Base-by-base conservation (phyloP, 148 eudicot species). In the Polygonum maritimum region DNA sequence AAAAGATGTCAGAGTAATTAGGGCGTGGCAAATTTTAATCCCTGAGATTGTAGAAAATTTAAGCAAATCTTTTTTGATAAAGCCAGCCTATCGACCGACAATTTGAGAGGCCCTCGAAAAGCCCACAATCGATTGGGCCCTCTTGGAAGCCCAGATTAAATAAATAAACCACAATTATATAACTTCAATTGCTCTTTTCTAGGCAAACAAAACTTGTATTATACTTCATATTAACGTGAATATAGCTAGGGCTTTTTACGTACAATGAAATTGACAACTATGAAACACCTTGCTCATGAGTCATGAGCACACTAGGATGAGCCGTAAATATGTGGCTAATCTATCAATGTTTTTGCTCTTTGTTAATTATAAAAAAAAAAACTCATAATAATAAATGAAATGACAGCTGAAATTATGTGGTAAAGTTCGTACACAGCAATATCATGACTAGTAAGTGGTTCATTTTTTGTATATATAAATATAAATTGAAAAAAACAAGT, bases 41-140 rank as follows among this genome's bases (percentile, higher is more conserved):
- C 18, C 26, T 21, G 39, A 62, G 38, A 62, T 62, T 22, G 10
- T 62, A 62, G 69, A 31, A 65, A 35, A 65, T 22, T 12, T 12
- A 6, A 10, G 71, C 45, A 65, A 26, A 26, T 26, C 31, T 65
- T 21, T 65, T 14, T 65, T 16, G 19, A 65, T 35, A 65, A 65
- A 65, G 71, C 71, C 44, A 62, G 71, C 71, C 44, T 26, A 62
- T 15, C 44, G 9, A 65, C 71, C 71, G 71, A 65, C 71, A 65
- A 15, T 35, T 13, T 14, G 41, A 5, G 70, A 65, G 41, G 70
- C n/a, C 70, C 41, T 65, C 40, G 35, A 65, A 65, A 15, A 62
- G 71, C 71, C 71, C 71, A 65, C 71, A 31, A 65, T 5, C 36
- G 19, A 36, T 2, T 36, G 71, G 71, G 71, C 71, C 7, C 13